Evolutionary conservation across 768 basidiomycete genomes (phyloP).

Genomic region (Rubroboletus pulcherrimus): DNA sequence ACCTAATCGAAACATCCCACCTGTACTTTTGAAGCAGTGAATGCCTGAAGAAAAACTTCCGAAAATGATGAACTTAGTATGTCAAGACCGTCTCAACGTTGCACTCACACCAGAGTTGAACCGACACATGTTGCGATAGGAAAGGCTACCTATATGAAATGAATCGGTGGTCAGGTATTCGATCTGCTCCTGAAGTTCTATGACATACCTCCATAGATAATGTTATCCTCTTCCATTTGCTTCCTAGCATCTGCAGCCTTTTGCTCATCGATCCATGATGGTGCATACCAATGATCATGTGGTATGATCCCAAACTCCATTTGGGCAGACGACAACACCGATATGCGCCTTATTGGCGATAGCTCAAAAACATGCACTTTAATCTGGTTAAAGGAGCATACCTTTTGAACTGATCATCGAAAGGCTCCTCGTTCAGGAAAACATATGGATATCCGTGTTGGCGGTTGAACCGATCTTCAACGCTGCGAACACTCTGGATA

Average conservation of each 20-base stretch:
- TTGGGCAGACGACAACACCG: slow-evolving; percentile 39
- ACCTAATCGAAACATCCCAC: slow-evolving; percentile 7
- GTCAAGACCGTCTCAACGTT: not conserved
- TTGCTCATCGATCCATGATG: slow-evolving; percentile 68
- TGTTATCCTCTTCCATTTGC: slow-evolving; percentile 45
- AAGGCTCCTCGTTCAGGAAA: slow-evolving; percentile 62
- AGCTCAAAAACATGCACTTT: slow-evolving; percentile 13
- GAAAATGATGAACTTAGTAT: not conserved
- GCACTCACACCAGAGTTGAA: slow-evolving; percentile 63
- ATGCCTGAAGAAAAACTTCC: slow-evolving; percentile 49
- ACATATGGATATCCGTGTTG: slow-evolving; percentile 58
- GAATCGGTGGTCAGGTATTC: not conserved
- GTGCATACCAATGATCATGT: slow-evolving; percentile 63
- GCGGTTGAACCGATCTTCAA: slow-evolving; percentile 61
- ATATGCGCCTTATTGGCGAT: slow-evolving; percentile 26
- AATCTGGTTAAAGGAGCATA: slow-evolving; percentile 7
- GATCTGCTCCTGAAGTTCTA: not conserved
- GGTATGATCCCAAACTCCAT: slow-evolving; percentile 60
- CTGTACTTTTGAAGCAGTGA: slow-evolving; percentile 29
- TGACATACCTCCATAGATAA: slow-evolving; percentile 48
- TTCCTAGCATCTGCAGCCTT: slow-evolving; percentile 48
- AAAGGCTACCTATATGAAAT: slow-evolving; percentile 7
- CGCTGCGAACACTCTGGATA: slow-evolving; percentile 45
- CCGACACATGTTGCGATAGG: slow-evolving; percentile 73
- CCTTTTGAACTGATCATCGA: slow-evolving; percentile 50